phyloP scores from a whole-genome alignment of 345 rosid genomes.

The Odontarrhena argentea region DNA sequence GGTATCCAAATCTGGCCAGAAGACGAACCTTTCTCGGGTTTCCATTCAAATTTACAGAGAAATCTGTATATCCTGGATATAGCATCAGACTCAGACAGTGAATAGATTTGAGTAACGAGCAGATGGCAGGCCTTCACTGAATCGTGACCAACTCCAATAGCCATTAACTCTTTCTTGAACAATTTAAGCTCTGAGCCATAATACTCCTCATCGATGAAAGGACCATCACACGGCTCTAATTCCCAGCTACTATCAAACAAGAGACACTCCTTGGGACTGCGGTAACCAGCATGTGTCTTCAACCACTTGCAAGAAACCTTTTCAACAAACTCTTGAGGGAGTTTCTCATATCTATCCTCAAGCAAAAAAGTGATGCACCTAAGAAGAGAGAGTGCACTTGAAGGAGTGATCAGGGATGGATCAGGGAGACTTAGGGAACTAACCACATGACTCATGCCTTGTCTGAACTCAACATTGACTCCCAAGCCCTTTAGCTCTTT shows the following conservation, averaged over 20 bases:
- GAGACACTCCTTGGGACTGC: constrained; percentile 52
- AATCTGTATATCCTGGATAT: constrained; percentile 56
- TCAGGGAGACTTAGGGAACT: constrained; percentile 47
- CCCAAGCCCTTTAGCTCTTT: constrained; percentile 58
- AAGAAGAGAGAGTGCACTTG: constrained; percentile 48
- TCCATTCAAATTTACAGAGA: constrained; percentile 45
- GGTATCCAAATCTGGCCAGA: constrained; percentile 59
- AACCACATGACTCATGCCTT: constrained; percentile 56
- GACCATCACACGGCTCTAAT: constrained; percentile 61
- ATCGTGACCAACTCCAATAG: constrained; percentile 54
- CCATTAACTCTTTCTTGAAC: constrained; percentile 48
- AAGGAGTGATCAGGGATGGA: constrained; percentile 35
- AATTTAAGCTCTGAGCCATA: constrained; percentile 47
- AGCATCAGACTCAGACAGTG: constrained; percentile 45
- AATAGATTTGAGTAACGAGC: constrained; percentile 47
- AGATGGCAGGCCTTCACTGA: constrained; percentile 34
- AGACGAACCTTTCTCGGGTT: constrained; percentile 31
- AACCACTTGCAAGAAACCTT: constrained; percentile 55
- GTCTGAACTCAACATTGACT: constrained; percentile 44
- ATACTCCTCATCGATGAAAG: constrained; percentile 65
- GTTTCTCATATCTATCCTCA: constrained; percentile 27
- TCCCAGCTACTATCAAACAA: constrained; percentile 50
- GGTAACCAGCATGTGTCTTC: constrained; percentile 59
- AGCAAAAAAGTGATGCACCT: constrained; percentile 47
- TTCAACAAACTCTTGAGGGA: constrained; percentile 40